Percentiles rank a stretch among this genome's conserved stretches.
Conservation (phyloP, 1,284 basidiomycete species). For the Sporisorium iseilematis-ciliati region DNA sequence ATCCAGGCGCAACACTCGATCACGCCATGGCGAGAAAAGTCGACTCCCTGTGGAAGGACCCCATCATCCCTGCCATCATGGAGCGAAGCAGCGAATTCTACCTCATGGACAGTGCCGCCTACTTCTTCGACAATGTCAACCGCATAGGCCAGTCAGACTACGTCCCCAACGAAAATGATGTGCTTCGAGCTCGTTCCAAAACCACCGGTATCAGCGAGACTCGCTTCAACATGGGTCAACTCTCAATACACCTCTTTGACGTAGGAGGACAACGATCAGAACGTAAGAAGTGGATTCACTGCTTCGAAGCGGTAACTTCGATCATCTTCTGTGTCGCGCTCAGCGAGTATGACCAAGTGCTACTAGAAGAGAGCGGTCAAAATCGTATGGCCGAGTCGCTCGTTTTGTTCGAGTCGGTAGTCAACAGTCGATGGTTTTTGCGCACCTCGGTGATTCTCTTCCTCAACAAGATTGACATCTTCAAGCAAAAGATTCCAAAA, state of each 20-base stretch:
- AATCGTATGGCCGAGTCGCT: conserved; percentile 96
- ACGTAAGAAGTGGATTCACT: conserved; percentile 69
- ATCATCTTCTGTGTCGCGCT: conserved; percentile 69
- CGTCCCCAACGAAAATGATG: conserved; percentile 87
- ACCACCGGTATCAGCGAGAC: conserved; percentile 95
- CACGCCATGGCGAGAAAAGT: conserved; percentile 78
- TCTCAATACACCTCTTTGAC: conserved; percentile 70
- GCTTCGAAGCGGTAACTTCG: conserved; percentile 67
- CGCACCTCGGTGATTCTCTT: conserved; percentile 85
- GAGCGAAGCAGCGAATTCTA: conserved; percentile 91
- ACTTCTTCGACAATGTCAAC: conserved; percentile 88
- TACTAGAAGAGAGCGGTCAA: conserved; percentile 70
- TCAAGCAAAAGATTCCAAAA: conserved; percentile 86
- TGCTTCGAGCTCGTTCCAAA: conserved; percentile 88
- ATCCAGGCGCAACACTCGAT: conserved; percentile 69
- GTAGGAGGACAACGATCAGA: conserved; percentile 67
- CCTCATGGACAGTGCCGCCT: conserved; percentile 93
- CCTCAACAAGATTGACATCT: conserved; percentile 94
- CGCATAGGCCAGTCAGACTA: conserved; percentile 85
- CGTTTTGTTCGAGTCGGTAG: conserved; percentile 91
- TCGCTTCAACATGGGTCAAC: conserved; percentile 71
- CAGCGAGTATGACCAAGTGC: conserved; percentile 65
- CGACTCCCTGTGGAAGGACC: conserved; percentile 88
- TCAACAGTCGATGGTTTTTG: conserved; percentile 90
- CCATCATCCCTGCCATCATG: conserved; percentile 86